Evolutionary conservation across 768 basidiomycete genomes (phyloP).

Genomic region (Cystobasidium onofrii): DNA sequence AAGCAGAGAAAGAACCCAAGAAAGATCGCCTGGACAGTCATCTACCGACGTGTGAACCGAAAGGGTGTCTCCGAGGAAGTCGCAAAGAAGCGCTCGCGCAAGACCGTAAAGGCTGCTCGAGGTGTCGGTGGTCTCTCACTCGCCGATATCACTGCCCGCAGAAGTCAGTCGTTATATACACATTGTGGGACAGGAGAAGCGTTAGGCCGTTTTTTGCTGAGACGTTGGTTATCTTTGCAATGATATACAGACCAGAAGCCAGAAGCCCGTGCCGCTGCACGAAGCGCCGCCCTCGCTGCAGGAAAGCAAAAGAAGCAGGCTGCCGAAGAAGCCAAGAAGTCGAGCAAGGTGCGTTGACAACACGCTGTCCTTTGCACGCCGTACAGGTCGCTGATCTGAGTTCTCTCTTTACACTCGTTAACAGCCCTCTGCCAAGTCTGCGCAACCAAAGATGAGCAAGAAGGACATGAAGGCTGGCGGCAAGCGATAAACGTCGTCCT

Average conservation of each 20-base stretch:
- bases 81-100: constrained; percentile 95
- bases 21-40: constrained; percentile 55
- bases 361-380: neutral
- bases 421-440: constrained; percentile 30
- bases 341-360: constrained; percentile 23
- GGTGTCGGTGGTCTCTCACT: constrained; percentile 97
- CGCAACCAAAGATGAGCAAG: constrained; percentile 33
- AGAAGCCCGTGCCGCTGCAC: constrained; percentile 67
- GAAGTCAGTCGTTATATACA: constrained; percentile 64
- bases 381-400: too few relatives aligned
- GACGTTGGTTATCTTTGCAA: neutral
- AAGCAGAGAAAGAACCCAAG: constrained; percentile 99
- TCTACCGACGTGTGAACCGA: constrained; percentile 97
- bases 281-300: constrained; percentile 43
- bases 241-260: constrained; percentile 43
- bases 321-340: constrained; percentile 38
- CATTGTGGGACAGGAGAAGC: neutral
- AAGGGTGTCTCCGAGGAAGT: constrained; percentile 99
- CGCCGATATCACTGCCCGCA: constrained; percentile 76
- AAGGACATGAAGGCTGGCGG: constrained; percentile 33
- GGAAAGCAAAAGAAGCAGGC: constrained; percentile 43
- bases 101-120: constrained; percentile 85
- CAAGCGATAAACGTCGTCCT: constrained; percentile 28
- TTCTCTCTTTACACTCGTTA: neutral
- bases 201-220: neutral